Base-by-base conservation (phyloP, 2,329 filamentous ascomycete genomes). In the Falciphora oryzae region DNA sequence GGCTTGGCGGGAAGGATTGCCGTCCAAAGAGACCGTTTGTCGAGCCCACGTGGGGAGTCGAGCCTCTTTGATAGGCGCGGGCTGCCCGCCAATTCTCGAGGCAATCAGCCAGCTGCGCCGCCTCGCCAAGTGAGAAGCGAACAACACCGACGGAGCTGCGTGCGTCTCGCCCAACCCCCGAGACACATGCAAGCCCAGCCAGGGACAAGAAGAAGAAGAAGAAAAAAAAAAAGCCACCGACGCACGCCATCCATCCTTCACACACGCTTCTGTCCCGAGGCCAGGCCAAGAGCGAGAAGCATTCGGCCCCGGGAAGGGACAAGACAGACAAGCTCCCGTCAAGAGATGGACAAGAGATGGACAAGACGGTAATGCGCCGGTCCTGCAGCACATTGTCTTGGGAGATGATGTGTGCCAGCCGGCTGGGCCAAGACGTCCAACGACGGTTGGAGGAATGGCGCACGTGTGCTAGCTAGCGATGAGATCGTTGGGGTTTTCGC, bases 321-420 rank as follows among this genome's bases (percentile, higher is more conserved):
- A 35, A 32, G 28, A 18, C 7, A 28, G 10, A n/a, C 35, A 50
- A 61, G 35, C 59, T 61, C 35, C 8, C 2, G 35, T 44, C 59
- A 61, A 61, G 59, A 61, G 32, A 61, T 61, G 35, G 32, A 44
- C 59, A 61, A 50, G 59, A 61, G 59, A 61, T 61, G 18, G 16
- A 6, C 58, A 60, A 60, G 6, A 8, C 44, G 35, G 59, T 25
- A 32, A 28, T 61, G 35, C 25, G n/a, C 10, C 10, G 4, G 4
- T 25, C 14, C 59, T 61, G 59, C 59, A 35, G 25, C 59, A 11
- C 31, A 18, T 8, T 35, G 3, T 16, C 35, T 61, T 57, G 27
- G 14, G 6, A 57, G 5, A 25, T 57, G n/a, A n/a, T n/a, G n/a
- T n/a, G n/a, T n/a, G n/a, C n/a, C 22, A 22, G 44, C 22, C 22